Percentiles rank a stretch among this genome's conserved stretches.
phyloP scores from a whole-genome alignment of 1,139 yeast genomes.

The Diutina sp. region DNA sequence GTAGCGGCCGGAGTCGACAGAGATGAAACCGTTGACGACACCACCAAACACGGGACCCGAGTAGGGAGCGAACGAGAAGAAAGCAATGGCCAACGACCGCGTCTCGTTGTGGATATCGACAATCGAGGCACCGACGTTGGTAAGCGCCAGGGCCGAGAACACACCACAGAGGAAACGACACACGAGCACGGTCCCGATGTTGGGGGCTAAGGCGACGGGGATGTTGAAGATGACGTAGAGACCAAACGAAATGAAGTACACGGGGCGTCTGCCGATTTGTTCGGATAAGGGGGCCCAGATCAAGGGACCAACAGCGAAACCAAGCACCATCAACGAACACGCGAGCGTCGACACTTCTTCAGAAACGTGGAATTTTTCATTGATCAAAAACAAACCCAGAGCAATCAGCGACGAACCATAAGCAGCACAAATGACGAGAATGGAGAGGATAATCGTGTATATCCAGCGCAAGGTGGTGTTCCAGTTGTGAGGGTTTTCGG shows the following conservation, averaged over 20 bases:
- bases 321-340: slow-evolving; percentile 80
- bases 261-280: slow-evolving; percentile 76
- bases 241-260: slow-evolving; percentile 63
- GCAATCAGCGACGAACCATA: slow-evolving; percentile 84
- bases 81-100: slow-evolving; percentile 83
- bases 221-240: slow-evolving; percentile 71
- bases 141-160: slow-evolving; percentile 70
- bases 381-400: slow-evolving; percentile 63
- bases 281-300: slow-evolving; percentile 88
- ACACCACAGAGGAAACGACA: slow-evolving; percentile 84
- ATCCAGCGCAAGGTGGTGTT: slow-evolving; percentile 41
- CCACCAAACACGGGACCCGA: slow-evolving; percentile 91
- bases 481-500: slow-evolving; percentile 88
- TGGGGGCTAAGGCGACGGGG: slow-evolving; percentile 80
- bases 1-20: slow-evolving; percentile 52
- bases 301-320: slow-evolving; percentile 80
- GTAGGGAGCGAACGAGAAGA: slow-evolving; percentile 85
- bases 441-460: slow-evolving; percentile 53
- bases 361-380: slow-evolving; percentile 52
- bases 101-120: slow-evolving; percentile 76
- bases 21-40: slow-evolving; percentile 77
- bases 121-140: slow-evolving; percentile 81
- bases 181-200: slow-evolving; percentile 67
- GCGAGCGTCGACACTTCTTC: slow-evolving; percentile 68
- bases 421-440: slow-evolving; percentile 74